Evolutionary conservation across 306 rosid species (phyloP).

Genomic region (Cajanus cajan): DNA sequence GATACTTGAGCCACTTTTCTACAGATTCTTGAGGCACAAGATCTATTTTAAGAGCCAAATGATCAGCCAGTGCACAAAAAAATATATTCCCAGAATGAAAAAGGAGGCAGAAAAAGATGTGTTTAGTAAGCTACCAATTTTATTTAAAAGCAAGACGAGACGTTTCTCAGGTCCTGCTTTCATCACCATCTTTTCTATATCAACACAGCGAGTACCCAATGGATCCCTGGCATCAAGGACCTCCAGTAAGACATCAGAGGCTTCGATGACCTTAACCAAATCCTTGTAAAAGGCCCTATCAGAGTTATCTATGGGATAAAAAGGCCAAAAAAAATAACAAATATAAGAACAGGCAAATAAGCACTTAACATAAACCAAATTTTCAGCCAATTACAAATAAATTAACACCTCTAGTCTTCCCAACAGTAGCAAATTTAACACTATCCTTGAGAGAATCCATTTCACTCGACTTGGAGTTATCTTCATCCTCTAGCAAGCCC

Average conservation of each 20-base stretch:
- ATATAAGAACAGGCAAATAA: neutral
- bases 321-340: neutral
- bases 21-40: slow-evolving; percentile 94
- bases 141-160: slow-evolving; percentile 84
- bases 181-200: slow-evolving; percentile 90
- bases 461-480: slow-evolving; percentile 32
- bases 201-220: slow-evolving; percentile 82
- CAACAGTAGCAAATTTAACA: slow-evolving; percentile 22
- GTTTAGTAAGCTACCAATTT: slow-evolving; percentile 62
- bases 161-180: slow-evolving; percentile 76
- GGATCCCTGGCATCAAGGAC: slow-evolving; percentile 99
- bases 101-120: neutral
- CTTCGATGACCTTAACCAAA: slow-evolving; percentile 81
- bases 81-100: neutral
- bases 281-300: slow-evolving; percentile 91
- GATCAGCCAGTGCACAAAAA: slow-evolving; percentile 7
- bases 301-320: slow-evolving; percentile 46
- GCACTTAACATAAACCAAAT: neutral
- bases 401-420: slow-evolving; percentile 54
- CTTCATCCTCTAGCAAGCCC: slow-evolving; percentile 72
- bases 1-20: slow-evolving; percentile 93
- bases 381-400: neutral
- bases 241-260: slow-evolving; percentile 91
- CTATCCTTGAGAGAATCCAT: slow-evolving; percentile 3
- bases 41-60: slow-evolving; percentile 48